Evolutionary conservation across 139 green algal species (phyloP).

Genomic region (Axilococcus clingmanii): DNA sequence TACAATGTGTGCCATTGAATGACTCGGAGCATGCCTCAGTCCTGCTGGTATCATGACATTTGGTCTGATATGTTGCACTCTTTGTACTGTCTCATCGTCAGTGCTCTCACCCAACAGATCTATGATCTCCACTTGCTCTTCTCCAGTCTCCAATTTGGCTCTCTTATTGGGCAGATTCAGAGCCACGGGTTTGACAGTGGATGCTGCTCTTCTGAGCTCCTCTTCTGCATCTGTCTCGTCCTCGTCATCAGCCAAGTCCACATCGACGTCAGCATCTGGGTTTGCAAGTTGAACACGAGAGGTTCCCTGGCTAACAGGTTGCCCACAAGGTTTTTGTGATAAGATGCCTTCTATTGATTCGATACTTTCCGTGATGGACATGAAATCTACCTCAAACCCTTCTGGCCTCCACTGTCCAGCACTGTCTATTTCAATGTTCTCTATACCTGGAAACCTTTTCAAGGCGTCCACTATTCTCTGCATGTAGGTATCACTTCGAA

Average conservation of each 20-base stretch:
- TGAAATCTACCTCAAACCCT: background rate
- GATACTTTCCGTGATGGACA: background rate
- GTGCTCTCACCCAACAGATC: too few species aligned
- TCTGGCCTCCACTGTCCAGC: constrained; percentile 43
- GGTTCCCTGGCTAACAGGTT: background rate
- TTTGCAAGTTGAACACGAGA: background rate
- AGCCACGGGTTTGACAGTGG: background rate
- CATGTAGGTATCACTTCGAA: constrained; percentile 52
- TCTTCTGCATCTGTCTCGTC: constrained; percentile 14
- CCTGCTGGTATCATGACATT: too few species aligned
- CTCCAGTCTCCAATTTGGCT: constrained; percentile 8
- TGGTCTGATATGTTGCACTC: too few species aligned
- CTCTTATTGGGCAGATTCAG: background rate
- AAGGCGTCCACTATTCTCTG: background rate
- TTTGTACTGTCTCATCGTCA: too few species aligned
- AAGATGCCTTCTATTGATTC: background rate
- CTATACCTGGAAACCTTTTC: background rate
- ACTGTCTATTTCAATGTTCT: background rate
- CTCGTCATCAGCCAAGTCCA: constrained; percentile 4
- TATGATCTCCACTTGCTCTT: too few species aligned
- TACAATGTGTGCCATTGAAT: too few species aligned
- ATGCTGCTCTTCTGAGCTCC: constrained; percentile 6
- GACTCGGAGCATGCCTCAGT: too few species aligned
- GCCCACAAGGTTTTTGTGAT: background rate
- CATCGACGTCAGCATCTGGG: background rate